Evolutionary conservation across 2,329 filamentous ascomycete species (phyloP).

Genomic region (Stagonosporopsis vannaccii): DNA sequence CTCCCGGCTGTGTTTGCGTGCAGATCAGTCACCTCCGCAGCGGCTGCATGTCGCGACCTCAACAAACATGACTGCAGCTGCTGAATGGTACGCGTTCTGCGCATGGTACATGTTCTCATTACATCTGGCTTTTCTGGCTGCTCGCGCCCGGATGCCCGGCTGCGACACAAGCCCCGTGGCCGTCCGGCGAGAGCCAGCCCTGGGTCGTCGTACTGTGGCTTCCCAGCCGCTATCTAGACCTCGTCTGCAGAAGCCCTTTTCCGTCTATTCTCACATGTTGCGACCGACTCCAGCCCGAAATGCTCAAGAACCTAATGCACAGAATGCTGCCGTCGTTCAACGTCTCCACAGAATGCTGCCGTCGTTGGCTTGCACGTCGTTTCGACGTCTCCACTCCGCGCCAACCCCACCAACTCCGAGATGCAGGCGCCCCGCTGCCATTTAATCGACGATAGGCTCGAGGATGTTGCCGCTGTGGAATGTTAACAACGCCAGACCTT

Average conservation of each 20-base stretch:
- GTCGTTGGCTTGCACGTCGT: conserved; percentile 22
- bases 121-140: conserved; percentile 30
- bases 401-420: conserved; percentile 9
- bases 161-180: conserved; percentile 14
- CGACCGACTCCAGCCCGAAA: conserved; percentile 41
- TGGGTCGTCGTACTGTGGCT: conserved; percentile 23
- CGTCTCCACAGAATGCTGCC: conserved; percentile 33
- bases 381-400: conserved; percentile 22
- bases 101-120: conserved; percentile 32
- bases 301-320: conserved; percentile 42
- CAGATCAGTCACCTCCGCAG: conserved; percentile 17
- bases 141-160: conserved; percentile 19
- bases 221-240: conserved; percentile 23
- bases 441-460: conserved; percentile 43
- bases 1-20: conserved; percentile 16
- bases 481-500: conserved; percentile 25
- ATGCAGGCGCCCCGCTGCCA: conserved; percentile 10
- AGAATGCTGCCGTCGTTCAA: conserved; percentile 28
- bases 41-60: conserved; percentile 6
- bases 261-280: conserved; percentile 37
- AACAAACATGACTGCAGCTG: conserved; percentile 15
- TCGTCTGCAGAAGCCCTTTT: conserved; percentile 29
- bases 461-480: conserved; percentile 48
- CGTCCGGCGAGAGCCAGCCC: conserved; percentile 23
- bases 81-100: conserved; percentile 13